Evolutionary conservation across 108 stramenopile genomes (phyloP).

Genomic region (Skeletonema costatum): DNA sequence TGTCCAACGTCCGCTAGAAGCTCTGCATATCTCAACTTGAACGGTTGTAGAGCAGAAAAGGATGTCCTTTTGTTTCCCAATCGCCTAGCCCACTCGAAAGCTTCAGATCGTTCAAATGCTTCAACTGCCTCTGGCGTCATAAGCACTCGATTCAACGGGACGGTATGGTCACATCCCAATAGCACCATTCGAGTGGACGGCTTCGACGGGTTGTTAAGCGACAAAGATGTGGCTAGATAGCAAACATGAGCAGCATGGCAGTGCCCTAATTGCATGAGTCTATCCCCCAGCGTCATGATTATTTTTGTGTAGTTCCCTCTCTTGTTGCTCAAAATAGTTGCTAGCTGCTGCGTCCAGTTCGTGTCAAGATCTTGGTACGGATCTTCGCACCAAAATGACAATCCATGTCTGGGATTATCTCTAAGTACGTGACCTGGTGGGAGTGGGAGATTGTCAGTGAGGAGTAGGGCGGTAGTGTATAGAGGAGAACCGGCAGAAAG

Average conservation of each 20-base stretch:
- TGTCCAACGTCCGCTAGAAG: constrained; percentile 73
- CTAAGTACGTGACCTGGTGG: constrained; percentile 29
- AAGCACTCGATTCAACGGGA: constrained; percentile 39
- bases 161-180: constrained; percentile 71
- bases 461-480: constrained; percentile 68
- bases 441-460: constrained; percentile 59
- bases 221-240: constrained; percentile 79
- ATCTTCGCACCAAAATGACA: constrained; percentile 52
- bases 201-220: constrained; percentile 52
- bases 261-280: constrained; percentile 60
- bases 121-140: constrained; percentile 60
- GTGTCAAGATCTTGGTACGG: constrained; percentile 34
- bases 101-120: constrained; percentile 81
- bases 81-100: constrained; percentile 91
- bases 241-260: constrained; percentile 82
- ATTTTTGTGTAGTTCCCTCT: constrained; percentile 19
- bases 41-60: constrained; percentile 68
- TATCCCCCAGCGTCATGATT: constrained; percentile 78
- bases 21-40: constrained; percentile 80
- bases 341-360: constrained; percentile 73
- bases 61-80: constrained; percentile 73
- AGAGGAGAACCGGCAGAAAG: constrained; percentile 70
- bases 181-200: constrained; percentile 56
- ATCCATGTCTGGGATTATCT: constrained; percentile 7
- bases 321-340: constrained; percentile 64